Evolutionary conservation across 2,329 filamentous ascomycete species (phyloP), one percentile per base, ranked within the genome.

Genomic region (Teratosphaeria epicoccoides): DNA sequence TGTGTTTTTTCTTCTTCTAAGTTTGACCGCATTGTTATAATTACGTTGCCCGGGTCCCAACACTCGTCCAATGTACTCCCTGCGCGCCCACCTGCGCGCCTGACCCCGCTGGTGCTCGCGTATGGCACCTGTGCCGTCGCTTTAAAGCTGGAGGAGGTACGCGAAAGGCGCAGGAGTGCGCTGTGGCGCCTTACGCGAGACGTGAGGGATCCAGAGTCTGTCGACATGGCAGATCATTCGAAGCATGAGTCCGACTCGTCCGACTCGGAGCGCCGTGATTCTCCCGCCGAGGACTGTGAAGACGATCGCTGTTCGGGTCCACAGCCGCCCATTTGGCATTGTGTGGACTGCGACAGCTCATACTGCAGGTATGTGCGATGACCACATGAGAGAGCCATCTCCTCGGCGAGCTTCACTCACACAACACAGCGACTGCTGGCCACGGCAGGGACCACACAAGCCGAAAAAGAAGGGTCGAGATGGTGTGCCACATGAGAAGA

Each of bases 401-500:
- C 23, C n/a, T n/a, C n/a, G n/a, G n/a, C 14, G 33, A 40, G 3
- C 7, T 9, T 6, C 10, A 17, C 33, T 40, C 14, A 40, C 33
- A n/a, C 6, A 20, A 24, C 22, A 22, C 51, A 63, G 62, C 49
- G 60, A 63, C 23, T 66, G 63, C 52, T 66, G 63, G 63, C 57
- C 54, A 20, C 55, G 56, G 12, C 63, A 66, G 59, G 63, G 63
- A 40, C 63, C 63, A 37, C 63, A 66, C 52, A 64, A 62, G 47
- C 62, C 61, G 10, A 65, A 62, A 53, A 65, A 65, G 55, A 64
- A 63, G 43, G 63, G 63, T 7, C 57, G 62, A 29, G 63, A 66
- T 59, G 63, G 64, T 17, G 59, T 66, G 12, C 66, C 68, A 1
- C 68, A 71, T 54, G 66, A 70, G 53, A 67, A 65, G 56, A 69